phyloP scores from a whole-genome alignment of 140 eudicot species.

The Ambrosia hybrid region DNA sequence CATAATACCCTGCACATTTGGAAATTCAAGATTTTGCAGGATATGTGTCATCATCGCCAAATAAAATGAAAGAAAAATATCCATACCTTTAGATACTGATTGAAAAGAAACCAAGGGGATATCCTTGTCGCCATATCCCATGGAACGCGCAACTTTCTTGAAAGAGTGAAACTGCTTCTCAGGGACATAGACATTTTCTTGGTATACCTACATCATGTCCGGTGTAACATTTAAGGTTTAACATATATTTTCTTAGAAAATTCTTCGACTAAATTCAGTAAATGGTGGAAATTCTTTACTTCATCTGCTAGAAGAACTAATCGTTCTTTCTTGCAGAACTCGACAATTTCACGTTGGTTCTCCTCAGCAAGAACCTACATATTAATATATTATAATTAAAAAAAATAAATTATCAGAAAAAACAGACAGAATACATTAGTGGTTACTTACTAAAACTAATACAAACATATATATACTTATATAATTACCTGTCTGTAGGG shows the following conservation, averaged over 20 bases:
- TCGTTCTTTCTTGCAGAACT: slow-evolving; percentile 90
- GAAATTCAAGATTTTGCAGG: not conserved
- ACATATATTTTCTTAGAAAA: not conserved
- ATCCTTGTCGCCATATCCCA: slow-evolving; percentile 89
- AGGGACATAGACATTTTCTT: slow-evolving; percentile 80
- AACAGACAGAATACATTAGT: slow-evolving; percentile 12
- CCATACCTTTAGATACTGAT: slow-evolving; percentile 81
- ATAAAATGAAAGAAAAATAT: not conserved
- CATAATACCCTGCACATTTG: slow-evolving; percentile 61
- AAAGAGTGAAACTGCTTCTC: slow-evolving; percentile 84
- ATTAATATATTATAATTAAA: too few relatives aligned
- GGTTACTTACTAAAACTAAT: not conserved
- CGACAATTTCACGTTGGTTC: slow-evolving; percentile 79
- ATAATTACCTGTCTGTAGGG: slow-evolving; percentile 78
- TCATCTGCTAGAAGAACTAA: slow-evolving; percentile 94
- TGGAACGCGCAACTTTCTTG: slow-evolving; percentile 77
- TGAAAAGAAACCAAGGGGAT: slow-evolving; percentile 84
- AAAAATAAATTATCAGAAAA: too few relatives aligned
- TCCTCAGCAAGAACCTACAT: slow-evolving; percentile 82
- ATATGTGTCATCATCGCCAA: not conserved
- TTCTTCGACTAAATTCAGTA: not conserved
- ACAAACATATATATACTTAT: not conserved
- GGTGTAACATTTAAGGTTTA: not conserved
- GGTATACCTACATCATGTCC: slow-evolving; percentile 58
- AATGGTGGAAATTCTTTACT: slow-evolving; percentile 42